These are phyloP conservation scores for Solanum phureja DNA, from an alignment of 257 asterid genomes.

Conservation along the genomic window DNA sequence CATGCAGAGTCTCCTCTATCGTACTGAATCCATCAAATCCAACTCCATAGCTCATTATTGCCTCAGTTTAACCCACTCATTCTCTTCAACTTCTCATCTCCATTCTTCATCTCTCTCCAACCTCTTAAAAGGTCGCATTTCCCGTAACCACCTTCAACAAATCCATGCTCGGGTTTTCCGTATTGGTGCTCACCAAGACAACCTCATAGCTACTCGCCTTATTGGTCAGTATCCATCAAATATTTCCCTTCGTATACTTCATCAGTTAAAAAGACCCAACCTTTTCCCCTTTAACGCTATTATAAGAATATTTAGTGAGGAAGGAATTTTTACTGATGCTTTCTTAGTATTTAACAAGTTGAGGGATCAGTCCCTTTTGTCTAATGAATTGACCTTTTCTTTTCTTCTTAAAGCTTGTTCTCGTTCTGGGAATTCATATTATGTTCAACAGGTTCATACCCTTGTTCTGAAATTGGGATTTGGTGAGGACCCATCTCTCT, in stretches of 20 bases:
- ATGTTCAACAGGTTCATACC: constrained; percentile 35
- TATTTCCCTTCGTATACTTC: constrained; percentile 37
- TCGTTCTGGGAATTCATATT: constrained; percentile 10
- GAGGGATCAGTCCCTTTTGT: constrained; percentile 16
- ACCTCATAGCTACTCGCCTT: constrained; percentile 70
- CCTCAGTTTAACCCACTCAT: not conserved
- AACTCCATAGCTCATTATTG: constrained; percentile 1
- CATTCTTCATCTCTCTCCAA: constrained; percentile 17
- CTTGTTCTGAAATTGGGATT: constrained; percentile 43
- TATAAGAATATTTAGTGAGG: constrained; percentile 59
- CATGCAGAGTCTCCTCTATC: not conserved
- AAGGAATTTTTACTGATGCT: constrained; percentile 24
- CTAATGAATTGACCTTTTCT: constrained; percentile 59
- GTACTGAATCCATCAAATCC: not conserved
- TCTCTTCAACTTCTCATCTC: constrained; percentile 7
- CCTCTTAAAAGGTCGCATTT: constrained; percentile 49
- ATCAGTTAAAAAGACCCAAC: constrained; percentile 27
- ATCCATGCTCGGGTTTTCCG: constrained; percentile 54
- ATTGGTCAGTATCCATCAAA: constrained; percentile 58
- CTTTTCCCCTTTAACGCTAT: constrained; percentile 68
- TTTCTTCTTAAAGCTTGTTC: constrained; percentile 58
- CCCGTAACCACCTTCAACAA: constrained; percentile 51
- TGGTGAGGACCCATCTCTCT: constrained; percentile 25
- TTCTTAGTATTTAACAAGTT: constrained; percentile 25
- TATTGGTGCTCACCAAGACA: constrained; percentile 43